These are phyloP conservation scores for Golubevia pallescens DNA, from an alignment of 1,284 basidiomycete genomes.

Conservation along the genomic window DNA sequence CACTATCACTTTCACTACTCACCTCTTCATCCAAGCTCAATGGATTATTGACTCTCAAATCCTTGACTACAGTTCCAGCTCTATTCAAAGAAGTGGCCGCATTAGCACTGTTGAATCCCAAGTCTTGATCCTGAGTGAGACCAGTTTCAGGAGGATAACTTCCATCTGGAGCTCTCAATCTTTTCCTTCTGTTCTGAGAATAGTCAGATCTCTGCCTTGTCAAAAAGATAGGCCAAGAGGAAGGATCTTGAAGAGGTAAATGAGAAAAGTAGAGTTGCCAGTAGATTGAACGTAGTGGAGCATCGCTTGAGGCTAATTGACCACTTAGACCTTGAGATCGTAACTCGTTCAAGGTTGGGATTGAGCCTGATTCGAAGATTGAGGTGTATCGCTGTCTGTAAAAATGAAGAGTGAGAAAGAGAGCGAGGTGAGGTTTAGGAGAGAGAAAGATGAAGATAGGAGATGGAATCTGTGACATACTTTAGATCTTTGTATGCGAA, in stretches of 20 bases:
- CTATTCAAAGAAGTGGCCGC: no score
- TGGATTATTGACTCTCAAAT: slow-evolving; percentile 47
- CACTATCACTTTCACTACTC: neutral
- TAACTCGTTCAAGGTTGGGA: no score
- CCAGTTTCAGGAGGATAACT: slow-evolving; percentile 34
- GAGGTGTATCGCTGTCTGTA: no score
- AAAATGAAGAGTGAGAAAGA: no score
- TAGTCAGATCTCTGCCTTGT: slow-evolving; percentile 26
- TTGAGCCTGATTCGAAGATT: no score
- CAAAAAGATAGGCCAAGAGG: slow-evolving; percentile 25
- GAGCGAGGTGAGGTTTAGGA: no score
- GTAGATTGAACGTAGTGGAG: slow-evolving; percentile 30
- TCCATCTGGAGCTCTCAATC: slow-evolving; percentile 35
- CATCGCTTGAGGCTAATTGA: neutral
- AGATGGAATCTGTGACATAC: no score
- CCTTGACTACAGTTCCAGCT: slow-evolving; percentile 2
- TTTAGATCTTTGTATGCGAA: no score
- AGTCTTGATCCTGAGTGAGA: slow-evolving; percentile 15
- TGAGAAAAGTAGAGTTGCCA: slow-evolving; percentile 32
- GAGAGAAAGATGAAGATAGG: no score
- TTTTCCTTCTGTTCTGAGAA: slow-evolving; percentile 19
- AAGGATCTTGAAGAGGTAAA: slow-evolving; percentile 25
- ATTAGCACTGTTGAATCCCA: no score
- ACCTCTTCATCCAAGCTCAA: slow-evolving; percentile 45
- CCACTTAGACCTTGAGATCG: no score